These are phyloP conservation scores for Dalechampia spathulata DNA, from an alignment of 441 rosid genomes.

Conservation along the genomic window DNA sequence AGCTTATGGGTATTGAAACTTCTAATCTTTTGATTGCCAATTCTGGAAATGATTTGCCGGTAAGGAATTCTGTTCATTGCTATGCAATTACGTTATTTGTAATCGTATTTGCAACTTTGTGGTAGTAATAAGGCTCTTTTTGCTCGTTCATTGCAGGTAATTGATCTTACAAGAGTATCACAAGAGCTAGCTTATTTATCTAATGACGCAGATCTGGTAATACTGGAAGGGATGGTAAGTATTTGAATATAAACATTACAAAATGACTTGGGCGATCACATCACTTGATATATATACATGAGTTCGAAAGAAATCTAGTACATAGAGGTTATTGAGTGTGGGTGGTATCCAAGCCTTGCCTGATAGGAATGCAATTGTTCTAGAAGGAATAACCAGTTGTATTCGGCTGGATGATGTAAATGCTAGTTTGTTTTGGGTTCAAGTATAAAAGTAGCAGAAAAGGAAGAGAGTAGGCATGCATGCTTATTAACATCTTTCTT, in stretches of 20 bases:
- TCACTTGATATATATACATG: not conserved
- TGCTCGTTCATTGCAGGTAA: conserved; percentile 47
- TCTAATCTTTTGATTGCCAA: conserved; percentile 78
- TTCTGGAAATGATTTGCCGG: conserved; percentile 96
- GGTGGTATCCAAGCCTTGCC: too few relatives aligned
- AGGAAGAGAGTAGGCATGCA: too few relatives aligned
- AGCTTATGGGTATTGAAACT: conserved; percentile 64
- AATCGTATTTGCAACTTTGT: conserved; percentile 1
- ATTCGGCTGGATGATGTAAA: too few relatives aligned
- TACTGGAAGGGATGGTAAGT: conserved; percentile 97
- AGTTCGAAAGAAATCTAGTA: not conserved
- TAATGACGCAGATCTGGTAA: conserved; percentile 80
- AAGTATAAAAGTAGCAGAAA: too few relatives aligned
- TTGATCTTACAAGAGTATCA: conserved; percentile 80
- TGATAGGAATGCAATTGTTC: too few relatives aligned
- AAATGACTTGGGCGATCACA: too few relatives aligned
- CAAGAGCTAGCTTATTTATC: conserved; percentile 76
- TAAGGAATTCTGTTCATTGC: conserved; percentile 32
- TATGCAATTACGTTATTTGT: not conserved
- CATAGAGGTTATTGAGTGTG: too few relatives aligned
- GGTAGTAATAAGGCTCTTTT: conserved; percentile 1
- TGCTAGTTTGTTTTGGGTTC: too few relatives aligned
- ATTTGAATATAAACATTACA: too few relatives aligned
- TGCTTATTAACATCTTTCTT: too few relatives aligned
- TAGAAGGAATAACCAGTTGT: too few relatives aligned